These are phyloP conservation scores for Sporothrix euskadiensis DNA, from an alignment of 2,329 filamentous ascomycete species.

Conservation along the genomic window DNA sequence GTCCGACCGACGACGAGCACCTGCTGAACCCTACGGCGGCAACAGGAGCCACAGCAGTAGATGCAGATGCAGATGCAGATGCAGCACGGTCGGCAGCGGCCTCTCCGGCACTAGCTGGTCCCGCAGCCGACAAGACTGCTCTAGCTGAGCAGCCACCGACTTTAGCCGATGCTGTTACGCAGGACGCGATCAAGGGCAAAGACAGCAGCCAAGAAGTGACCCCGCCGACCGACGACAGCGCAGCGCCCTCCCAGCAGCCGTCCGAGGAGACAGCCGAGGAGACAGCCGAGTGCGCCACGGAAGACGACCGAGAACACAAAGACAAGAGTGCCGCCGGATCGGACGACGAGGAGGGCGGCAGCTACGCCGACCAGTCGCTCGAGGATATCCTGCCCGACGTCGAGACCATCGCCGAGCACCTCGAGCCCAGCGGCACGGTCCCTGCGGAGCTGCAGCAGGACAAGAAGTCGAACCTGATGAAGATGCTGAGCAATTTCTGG, in stretches of 20 bases:
- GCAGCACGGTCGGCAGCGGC: not conserved
- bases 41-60: no score
- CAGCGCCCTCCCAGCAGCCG: slow-evolving; percentile 37
- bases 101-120: not conserved
- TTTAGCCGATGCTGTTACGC: not conserved
- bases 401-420: slow-evolving; percentile 62
- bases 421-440: slow-evolving; percentile 61
- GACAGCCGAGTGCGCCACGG: slow-evolving; percentile 26
- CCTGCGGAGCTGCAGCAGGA: slow-evolving; percentile 82
- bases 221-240: not conserved
- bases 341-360: slow-evolving; percentile 65
- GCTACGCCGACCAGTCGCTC: slow-evolving; percentile 70
- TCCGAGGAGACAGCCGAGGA: slow-evolving; percentile 16
- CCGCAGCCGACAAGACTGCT: not conserved
- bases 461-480: slow-evolving; percentile 90
- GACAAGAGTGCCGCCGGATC: slow-evolving; percentile 58
- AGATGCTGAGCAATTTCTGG: slow-evolving; percentile 97
- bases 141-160: not conserved
- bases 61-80: not conserved
- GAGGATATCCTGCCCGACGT: slow-evolving; percentile 68
- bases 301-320: slow-evolving; percentile 41
- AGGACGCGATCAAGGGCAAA: not conserved
- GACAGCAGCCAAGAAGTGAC: not conserved
- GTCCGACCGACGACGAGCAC: slow-evolving; percentile 64
- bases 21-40: not conserved